These are phyloP conservation scores for Helotiales sp. DNA, from an alignment of 2,329 filamentous ascomycete species.

Conservation along the genomic window DNA sequence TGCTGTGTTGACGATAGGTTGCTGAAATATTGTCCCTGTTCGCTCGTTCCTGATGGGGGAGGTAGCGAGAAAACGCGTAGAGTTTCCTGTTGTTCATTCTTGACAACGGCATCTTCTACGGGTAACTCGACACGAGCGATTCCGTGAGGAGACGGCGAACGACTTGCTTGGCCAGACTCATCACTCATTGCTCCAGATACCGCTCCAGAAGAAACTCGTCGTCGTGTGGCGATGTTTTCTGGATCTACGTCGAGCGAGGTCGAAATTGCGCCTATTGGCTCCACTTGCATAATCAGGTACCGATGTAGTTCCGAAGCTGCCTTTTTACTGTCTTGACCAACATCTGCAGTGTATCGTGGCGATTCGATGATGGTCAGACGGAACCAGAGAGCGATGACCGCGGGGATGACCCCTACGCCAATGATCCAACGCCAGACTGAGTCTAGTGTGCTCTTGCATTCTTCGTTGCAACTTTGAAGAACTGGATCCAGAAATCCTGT, in stretches of 20 bases:
- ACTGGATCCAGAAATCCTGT: too few relatives aligned
- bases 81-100: not conserved
- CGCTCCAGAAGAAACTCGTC: slow-evolving; percentile 12
- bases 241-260: not conserved
- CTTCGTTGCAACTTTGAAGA: slow-evolving; percentile 66
- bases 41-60: not conserved
- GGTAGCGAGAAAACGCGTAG: not conserved
- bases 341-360: slow-evolving; percentile 68
- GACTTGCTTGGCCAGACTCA: not conserved
- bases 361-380: slow-evolving; percentile 71
- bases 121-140: not conserved
- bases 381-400: slow-evolving; percentile 66
- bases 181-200: slow-evolving; percentile 16
- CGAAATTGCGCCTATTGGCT: slow-evolving; percentile 12
- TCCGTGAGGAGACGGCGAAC: slow-evolving; percentile 1
- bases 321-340: slow-evolving; percentile 46
- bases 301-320: slow-evolving; percentile 31
- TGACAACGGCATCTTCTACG: not conserved
- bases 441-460: slow-evolving; percentile 68
- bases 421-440: slow-evolving; percentile 68
- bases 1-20: not conserved
- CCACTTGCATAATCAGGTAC: slow-evolving; percentile 25
- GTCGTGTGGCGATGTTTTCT: not conserved
- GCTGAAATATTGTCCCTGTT: not conserved
- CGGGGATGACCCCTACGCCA: slow-evolving; percentile 67